phyloP scores from a whole-genome alignment of 2,329 filamentous ascomycete species.

The Penicillium verrucosum region DNA sequence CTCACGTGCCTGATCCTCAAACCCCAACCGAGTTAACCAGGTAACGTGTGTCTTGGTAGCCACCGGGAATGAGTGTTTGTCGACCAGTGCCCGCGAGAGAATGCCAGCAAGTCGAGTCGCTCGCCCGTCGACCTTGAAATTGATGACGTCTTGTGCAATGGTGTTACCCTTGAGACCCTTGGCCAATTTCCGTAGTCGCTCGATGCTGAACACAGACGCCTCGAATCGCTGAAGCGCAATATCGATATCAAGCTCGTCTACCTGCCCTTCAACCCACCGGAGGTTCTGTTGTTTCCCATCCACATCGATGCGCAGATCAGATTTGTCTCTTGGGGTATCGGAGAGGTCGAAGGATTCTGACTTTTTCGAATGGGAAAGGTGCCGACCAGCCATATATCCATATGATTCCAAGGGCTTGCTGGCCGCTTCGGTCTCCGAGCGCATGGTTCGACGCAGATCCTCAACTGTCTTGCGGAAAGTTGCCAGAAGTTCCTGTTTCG shows the following conservation, averaged over 20 bases:
- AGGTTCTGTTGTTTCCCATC: constrained; percentile 96
- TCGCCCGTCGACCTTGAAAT: constrained; percentile 83
- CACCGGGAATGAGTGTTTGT: constrained; percentile 70
- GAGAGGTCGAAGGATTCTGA: constrained; percentile 74
- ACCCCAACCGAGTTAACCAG: constrained; percentile 83
- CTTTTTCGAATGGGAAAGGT: constrained; percentile 69
- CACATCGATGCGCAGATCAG: constrained; percentile 81
- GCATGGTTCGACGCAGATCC: constrained; percentile 78
- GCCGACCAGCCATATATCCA: constrained; percentile 78
- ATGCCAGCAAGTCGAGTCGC: constrained; percentile 72
- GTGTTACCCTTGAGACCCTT: constrained; percentile 78
- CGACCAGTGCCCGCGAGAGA: constrained; percentile 72
- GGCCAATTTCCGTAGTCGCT: constrained; percentile 77
- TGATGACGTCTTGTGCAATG: constrained; percentile 88
- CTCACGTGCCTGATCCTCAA: constrained; percentile 83
- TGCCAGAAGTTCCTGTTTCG: constrained; percentile 77
- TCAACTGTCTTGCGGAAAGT: constrained; percentile 92
- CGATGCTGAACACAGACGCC: constrained; percentile 75
- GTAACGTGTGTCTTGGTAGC: constrained; percentile 77
- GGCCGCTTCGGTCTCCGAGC: constrained; percentile 82
- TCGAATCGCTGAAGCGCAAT: constrained; percentile 90
- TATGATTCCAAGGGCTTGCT: constrained; percentile 81
- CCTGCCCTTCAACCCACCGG: constrained; percentile 90
- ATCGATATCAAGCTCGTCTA: constrained; percentile 94
- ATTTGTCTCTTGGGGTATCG: constrained; percentile 70